Conservation (phyloP, 176 grass and related monocot species). For the Musa itinerans region DNA sequence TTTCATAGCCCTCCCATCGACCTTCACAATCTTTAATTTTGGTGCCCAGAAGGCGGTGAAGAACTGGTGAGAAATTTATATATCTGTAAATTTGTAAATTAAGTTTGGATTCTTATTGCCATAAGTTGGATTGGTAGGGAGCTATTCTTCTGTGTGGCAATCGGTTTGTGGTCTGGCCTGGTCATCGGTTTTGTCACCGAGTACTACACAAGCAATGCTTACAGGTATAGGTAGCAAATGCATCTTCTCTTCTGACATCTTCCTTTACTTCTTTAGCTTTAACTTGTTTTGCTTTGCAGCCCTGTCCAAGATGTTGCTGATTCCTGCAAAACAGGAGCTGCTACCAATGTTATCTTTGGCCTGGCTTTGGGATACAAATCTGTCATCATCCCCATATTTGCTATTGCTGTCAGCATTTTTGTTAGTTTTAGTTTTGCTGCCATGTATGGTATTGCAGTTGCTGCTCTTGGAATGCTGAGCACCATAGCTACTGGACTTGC, state of each 20-base stretch:
- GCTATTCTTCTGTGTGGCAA: too few relatives aligned
- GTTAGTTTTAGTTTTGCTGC: conserved; percentile 1
- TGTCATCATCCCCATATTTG: neutral
- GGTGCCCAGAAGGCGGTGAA: neutral
- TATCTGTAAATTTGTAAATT: too few relatives aligned
- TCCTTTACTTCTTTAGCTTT: neutral
- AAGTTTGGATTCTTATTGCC: too few relatives aligned
- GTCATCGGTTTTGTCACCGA: neutral
- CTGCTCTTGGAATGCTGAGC: neutral
- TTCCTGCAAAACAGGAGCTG: conserved; percentile 3
- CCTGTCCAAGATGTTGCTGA: neutral
- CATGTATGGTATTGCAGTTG: neutral
- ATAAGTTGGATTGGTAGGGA: too few relatives aligned
- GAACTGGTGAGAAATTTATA: neutral
- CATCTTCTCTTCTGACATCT: neutral
- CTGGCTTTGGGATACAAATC: neutral
- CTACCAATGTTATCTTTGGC: neutral
- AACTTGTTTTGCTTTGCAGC: neutral
- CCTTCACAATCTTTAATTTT: neutral
- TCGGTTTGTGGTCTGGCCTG: neutral
- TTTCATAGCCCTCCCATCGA: neutral
- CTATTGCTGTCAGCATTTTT: neutral
- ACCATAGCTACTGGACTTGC: neutral
- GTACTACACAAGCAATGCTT: neutral
- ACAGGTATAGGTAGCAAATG: neutral